phyloP scores from a whole-genome alignment of 768 basidiomycete genomes.

The Rhizopogon salebrosus region DNA sequence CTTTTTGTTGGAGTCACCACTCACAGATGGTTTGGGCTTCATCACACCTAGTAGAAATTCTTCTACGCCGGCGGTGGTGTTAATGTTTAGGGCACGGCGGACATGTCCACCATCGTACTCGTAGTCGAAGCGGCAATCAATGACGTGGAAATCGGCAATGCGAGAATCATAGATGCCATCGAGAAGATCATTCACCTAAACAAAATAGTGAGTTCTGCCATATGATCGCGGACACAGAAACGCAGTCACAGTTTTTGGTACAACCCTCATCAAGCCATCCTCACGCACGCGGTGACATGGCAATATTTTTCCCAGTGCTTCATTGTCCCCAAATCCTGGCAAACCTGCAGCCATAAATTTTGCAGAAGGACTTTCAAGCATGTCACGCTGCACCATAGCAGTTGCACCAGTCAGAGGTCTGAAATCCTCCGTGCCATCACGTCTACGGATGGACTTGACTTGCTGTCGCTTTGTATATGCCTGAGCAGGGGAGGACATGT shows the following conservation, averaged over 20 bases:
- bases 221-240: not conserved
- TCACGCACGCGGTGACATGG: conserved; percentile 93
- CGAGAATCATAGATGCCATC: conserved; percentile 64
- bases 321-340: conserved; percentile 89
- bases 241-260: conserved; percentile 63
- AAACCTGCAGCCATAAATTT: conserved; percentile 57
- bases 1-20: conserved; percentile 70
- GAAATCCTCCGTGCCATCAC: conserved; percentile 81
- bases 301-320: conserved; percentile 86
- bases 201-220: conserved; percentile 1
- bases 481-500: conserved; percentile 77
- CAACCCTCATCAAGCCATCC: conserved; percentile 93
- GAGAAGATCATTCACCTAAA: conserved; percentile 72
- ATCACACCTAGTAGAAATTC: conserved; percentile 65
- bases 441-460: conserved; percentile 68
- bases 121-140: conserved; percentile 98
- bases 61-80: conserved; percentile 74
- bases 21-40: conserved; percentile 64
- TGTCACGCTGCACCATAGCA: conserved; percentile 37
- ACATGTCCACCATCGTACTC: conserved; percentile 95
- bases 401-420: conserved; percentile 67
- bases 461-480: conserved; percentile 77
- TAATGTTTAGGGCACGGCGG: conserved; percentile 87
- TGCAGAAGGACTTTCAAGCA: conserved; percentile 53
- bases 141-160: conserved; percentile 69